phyloP scores from a whole-genome alignment of 2,329 filamentous ascomycete species.

The Exophiala spinifera region DNA sequence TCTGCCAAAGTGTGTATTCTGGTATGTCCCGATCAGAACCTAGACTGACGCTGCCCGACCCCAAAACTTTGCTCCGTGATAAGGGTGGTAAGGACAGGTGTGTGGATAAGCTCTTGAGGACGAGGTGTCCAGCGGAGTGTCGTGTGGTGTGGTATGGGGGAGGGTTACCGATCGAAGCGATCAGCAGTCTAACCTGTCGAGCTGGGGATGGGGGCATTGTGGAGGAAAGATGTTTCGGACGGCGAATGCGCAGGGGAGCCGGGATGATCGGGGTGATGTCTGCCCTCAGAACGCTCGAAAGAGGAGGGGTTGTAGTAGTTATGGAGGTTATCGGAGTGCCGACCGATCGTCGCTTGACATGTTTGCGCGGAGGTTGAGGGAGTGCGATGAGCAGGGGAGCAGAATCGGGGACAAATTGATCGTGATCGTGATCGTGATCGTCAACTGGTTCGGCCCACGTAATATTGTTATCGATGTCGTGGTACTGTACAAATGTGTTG shows the following conservation, averaged over 20 bases:
- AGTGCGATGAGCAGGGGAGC: background rate
- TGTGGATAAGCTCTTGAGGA: slow-evolving; percentile 61
- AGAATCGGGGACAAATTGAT: background rate
- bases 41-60: slow-evolving; percentile 51
- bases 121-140: slow-evolving; percentile 82
- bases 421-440: slow-evolving; percentile 6
- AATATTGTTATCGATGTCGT: slow-evolving; percentile 9
- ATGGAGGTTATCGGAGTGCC: background rate
- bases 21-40: slow-evolving; percentile 43
- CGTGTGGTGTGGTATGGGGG: slow-evolving; percentile 70
- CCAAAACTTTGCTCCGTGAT: slow-evolving; percentile 42
- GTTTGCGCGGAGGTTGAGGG: background rate
- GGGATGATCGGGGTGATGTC: slow-evolving; percentile 15
- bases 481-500: slow-evolving; percentile 8
- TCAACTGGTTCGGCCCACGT: slow-evolving; percentile 18
- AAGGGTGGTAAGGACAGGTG: slow-evolving; percentile 54
- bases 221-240: slow-evolving; percentile 1
- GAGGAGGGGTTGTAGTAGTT: slow-evolving; percentile 3
- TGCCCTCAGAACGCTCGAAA: background rate
- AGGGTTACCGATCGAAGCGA: slow-evolving; percentile 87
- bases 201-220: background rate
- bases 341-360: slow-evolving; percentile 19
- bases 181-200: slow-evolving; percentile 57
- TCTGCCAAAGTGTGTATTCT: slow-evolving; percentile 70
- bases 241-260: slow-evolving; percentile 17